Conservation (phyloP, 2,329 filamentous ascomycete genomes). For the Penicillium glabrum region DNA sequence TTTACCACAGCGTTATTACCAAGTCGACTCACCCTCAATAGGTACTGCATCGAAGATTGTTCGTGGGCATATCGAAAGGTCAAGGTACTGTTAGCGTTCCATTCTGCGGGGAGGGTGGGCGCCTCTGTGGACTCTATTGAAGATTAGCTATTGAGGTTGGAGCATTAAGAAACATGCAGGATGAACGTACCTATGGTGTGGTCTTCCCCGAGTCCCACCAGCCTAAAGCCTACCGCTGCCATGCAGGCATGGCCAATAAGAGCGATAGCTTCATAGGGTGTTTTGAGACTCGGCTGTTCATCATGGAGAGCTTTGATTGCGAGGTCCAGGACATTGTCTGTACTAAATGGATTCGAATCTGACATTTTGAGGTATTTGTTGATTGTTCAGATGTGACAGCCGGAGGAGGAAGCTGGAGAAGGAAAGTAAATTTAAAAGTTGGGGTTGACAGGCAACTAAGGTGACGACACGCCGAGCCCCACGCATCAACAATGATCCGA, state of each 20-base stretch:
- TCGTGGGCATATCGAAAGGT: slow-evolving; percentile 84
- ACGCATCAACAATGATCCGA: slow-evolving; percentile 11
- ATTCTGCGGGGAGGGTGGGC: slow-evolving; percentile 65
- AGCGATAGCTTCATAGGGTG: slow-evolving; percentile 75
- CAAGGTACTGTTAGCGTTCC: slow-evolving; percentile 74
- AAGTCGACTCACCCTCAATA: slow-evolving; percentile 78
- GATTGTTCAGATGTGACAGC: not conserved
- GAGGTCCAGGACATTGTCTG: slow-evolving; percentile 33
- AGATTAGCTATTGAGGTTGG: not conserved
- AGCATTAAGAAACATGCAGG: not conserved
- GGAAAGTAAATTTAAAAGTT: not conserved
- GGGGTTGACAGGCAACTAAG: not conserved
- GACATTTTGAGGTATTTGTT: slow-evolving; percentile 8
- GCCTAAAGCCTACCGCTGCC: slow-evolving; percentile 73
- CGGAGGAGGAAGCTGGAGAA: not conserved
- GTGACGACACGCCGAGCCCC: slow-evolving; percentile 1
- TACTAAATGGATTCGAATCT: slow-evolving; percentile 23
- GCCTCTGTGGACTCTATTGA: slow-evolving; percentile 28
- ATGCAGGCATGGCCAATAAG: slow-evolving; percentile 83
- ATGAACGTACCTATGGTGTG: slow-evolving; percentile 61
- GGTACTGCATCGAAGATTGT: slow-evolving; percentile 80
- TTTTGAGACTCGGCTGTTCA: slow-evolving; percentile 34
- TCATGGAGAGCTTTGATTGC: slow-evolving; percentile 32
- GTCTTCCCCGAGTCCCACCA: slow-evolving; percentile 83
- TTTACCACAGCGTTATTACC: slow-evolving; percentile 82